Evolutionary conservation across 495 filamentous ascomycete species (phyloP).

Genomic region (Wilcoxina mikolae): DNA sequence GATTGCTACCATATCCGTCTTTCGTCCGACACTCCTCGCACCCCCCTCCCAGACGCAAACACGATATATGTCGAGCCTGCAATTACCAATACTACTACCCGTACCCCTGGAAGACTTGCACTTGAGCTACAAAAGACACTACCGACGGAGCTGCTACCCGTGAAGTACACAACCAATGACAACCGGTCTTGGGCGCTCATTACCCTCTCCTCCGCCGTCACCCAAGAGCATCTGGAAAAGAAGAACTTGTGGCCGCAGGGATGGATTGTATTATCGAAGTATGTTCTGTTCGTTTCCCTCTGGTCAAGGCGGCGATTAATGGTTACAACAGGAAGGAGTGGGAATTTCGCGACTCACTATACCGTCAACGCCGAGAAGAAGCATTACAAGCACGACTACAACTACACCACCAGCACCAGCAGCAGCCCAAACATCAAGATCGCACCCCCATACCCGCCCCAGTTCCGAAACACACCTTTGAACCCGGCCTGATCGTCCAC

Average conservation of each 20-base stretch:
- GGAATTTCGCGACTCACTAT: conserved; percentile 21
- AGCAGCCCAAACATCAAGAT: no score
- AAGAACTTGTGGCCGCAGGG: conserved; percentile 26
- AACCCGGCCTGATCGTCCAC: conserved; percentile 21
- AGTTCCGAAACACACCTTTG: conserved; percentile 6
- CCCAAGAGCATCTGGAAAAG: conserved; percentile 15
- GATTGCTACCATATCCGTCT: conserved; percentile 29
- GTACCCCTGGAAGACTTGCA: conserved; percentile 19
- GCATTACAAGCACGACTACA: conserved; percentile 1
- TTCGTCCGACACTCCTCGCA: not conserved
- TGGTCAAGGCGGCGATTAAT: no score
- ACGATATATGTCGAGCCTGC: conserved; percentile 14
- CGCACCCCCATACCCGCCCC: no score
- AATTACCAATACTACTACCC: conserved; percentile 12
- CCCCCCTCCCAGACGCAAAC: not conserved
- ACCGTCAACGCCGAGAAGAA: conserved; percentile 12
- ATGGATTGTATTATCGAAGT: conserved; percentile 33
- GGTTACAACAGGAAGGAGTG: no score
- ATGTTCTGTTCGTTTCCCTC: no score
- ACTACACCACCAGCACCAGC: not conserved
- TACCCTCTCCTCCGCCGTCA: conserved; percentile 26
- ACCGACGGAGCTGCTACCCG: conserved; percentile 18
- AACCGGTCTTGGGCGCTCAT: conserved; percentile 30
- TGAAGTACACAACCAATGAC: conserved; percentile 20
- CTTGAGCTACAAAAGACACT: conserved; percentile 16